Base-by-base conservation (phyloP, 1,139 yeast species). In the Spencermartinsiella ligniputridi region DNA sequence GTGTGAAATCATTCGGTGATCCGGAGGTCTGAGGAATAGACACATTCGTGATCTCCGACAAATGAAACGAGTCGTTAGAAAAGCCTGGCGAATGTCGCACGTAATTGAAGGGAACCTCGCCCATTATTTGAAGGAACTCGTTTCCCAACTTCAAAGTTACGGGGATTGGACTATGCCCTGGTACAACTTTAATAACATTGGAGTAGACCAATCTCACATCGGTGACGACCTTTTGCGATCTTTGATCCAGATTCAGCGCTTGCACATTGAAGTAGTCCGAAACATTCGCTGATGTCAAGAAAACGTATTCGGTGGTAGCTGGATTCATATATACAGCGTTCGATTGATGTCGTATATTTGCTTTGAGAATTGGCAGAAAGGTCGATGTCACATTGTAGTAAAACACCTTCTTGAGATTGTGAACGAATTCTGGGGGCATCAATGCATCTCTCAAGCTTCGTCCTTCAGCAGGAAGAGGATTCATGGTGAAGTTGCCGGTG, bases 81-180 rank as follows among this genome's bases (percentile, higher is more conserved):
- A 41, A 50, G 2, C 63, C 58, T 8, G 57, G 57, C 1, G 55
- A 42, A 8, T 53, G 50, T 24, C 53, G 51, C 49, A 69, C 70
- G 21, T 77, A 71, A 51, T 78, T 83, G 37, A 78, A 75, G 4
- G 84, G 71, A 25, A 68, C 65, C 38, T 71, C 62, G 54, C 72
- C 66, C 45, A 66, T 55, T 2, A 86, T 64, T 55, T 84, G 90
- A 37, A 86, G 60, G 67, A 73, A 83, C 53, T 78, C 80, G 45
- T 83, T 74, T 8, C 96, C 96, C 47, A 88, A 74, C 53, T 79
- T 79, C 46, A 88, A 51, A 1, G 77, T 74, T 1, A 83, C 83
- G 0, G 85, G 81, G 29, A 37, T 37, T 21, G 40, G 27, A n/a
- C 20, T 41, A n/a, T 30, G 34, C 18, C 18, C 41, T 11, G 42